A percentile compares a stretch with the other conserved stretches of the same genome.
Evolutionary conservation across 2,329 filamentous ascomycete genomes (phyloP).

Genomic region (Graphilbum ipis-grandicollis): DNA sequence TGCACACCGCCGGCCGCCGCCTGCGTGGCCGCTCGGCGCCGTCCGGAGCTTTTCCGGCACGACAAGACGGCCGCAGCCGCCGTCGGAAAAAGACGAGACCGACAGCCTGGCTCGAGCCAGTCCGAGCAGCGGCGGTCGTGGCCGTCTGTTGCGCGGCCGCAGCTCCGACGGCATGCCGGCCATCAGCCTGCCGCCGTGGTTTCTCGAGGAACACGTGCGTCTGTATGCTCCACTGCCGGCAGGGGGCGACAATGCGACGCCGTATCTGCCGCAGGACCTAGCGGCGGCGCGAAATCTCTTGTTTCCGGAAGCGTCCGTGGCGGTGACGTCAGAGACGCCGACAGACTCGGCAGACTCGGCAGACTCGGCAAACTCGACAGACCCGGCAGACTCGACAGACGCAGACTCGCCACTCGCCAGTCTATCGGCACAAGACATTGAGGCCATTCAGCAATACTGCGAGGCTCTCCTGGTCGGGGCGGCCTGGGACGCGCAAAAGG

Average conservation of each 20-base stretch:
- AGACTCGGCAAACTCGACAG: no score
- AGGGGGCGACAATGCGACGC: background rate
- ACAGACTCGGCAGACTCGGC: no score
- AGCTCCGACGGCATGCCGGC: conserved; percentile 19
- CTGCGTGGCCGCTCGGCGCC: background rate
- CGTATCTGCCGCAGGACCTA: conserved; percentile 12
- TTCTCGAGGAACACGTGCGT: conserved; percentile 33
- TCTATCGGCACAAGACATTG: no score
- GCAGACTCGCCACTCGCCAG: no score
- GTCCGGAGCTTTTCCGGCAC: conserved; percentile 3
- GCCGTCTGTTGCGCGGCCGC: background rate
- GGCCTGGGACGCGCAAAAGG: conserved; percentile 5
- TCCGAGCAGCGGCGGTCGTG: background rate
- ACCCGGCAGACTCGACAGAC: no score
- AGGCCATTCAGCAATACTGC: conserved; percentile 3
- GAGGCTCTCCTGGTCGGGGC: conserved; percentile 4
- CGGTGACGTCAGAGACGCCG: no score
- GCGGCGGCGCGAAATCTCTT: conserved; percentile 6
- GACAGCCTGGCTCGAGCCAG: no score
- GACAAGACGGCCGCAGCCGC: background rate
- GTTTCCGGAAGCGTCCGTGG: background rate
- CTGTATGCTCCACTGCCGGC: conserved; percentile 8
- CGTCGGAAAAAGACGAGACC: background rate
- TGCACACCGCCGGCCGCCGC: background rate
- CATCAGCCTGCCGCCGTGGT: conserved; percentile 37